These are phyloP conservation scores for Curvularia eragrostidis DNA, from an alignment of 2,329 filamentous ascomycete genomes.

Conservation along the genomic window DNA sequence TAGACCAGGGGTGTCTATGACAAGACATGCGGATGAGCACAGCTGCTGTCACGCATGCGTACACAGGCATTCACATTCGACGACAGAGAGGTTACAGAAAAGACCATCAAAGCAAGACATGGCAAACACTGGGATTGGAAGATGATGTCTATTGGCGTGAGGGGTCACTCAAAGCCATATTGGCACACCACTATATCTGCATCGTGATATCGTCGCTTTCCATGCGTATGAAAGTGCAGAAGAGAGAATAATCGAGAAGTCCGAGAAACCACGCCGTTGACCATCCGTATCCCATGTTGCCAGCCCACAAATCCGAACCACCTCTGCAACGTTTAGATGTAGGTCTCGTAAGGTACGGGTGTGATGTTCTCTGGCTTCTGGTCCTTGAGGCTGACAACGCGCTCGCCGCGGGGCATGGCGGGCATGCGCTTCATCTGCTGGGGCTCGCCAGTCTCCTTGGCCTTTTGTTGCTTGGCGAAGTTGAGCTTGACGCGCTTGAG, in stretches of 20 bases:
- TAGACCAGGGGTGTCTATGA: not conserved
- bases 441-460: conserved; percentile 85
- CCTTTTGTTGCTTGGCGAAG: conserved; percentile 88
- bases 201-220: conserved; percentile 47
- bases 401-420: conserved; percentile 76
- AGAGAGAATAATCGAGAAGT: conserved; percentile 48
- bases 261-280: conserved; percentile 51
- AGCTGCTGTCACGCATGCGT: not conserved
- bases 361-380: conserved; percentile 90
- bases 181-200: conserved; percentile 46
- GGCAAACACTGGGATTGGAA: conserved; percentile 27
- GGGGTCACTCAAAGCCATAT: conserved; percentile 46
- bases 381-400: conserved; percentile 79
- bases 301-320: conserved; percentile 33
- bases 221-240: conserved; percentile 51
- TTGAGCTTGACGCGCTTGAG: conserved; percentile 95
- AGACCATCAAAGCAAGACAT: conserved; percentile 4
- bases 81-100: not conserved
- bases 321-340: conserved; percentile 72
- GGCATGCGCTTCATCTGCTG: conserved; percentile 94
- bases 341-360: conserved; percentile 96
- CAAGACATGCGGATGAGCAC: not conserved
- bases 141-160: conserved; percentile 46
- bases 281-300: conserved; percentile 50
- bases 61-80: not conserved